These are phyloP conservation scores for Chalciporus piperatus DNA, from an alignment of 768 basidiomycete genomes.

Conservation along the genomic window DNA sequence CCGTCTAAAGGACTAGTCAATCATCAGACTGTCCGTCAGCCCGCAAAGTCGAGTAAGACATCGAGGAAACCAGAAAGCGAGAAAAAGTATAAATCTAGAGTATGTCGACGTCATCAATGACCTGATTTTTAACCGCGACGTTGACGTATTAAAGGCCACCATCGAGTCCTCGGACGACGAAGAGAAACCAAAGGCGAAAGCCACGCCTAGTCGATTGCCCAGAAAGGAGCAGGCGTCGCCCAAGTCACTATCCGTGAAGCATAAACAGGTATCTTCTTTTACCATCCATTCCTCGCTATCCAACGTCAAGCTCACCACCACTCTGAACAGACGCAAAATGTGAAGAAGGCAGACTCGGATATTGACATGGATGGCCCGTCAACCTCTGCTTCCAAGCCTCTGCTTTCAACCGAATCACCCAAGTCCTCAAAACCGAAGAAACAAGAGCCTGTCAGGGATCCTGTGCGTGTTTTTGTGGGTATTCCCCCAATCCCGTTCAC, in stretches of 20 bases:
- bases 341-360: conserved; percentile 7
- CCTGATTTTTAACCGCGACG: neutral
- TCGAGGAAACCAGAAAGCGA: conserved; percentile 21
- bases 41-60: conserved; percentile 6
- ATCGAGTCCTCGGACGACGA: conserved; percentile 32
- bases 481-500: conserved; percentile 22
- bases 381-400: conserved; percentile 6
- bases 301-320: too few relatives aligned
- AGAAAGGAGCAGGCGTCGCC: conserved; percentile 7
- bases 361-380: conserved; percentile 16
- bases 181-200: conserved; percentile 3
- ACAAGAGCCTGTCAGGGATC: conserved; percentile 10
- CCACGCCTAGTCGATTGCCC: conserved; percentile 3
- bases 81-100: conserved; percentile 27
- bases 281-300: too few relatives aligned
- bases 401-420: neutral
- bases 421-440: conserved; percentile 6
- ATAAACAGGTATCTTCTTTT: too few relatives aligned
- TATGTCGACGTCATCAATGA: neutral
- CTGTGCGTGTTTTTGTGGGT: conserved; percentile 14
- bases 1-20: neutral
- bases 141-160: conserved; percentile 14
- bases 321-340: conserved; percentile 10
- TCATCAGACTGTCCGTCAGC: conserved; percentile 4
- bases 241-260: neutral